Evolutionary conservation across 1,284 basidiomycete genomes (phyloP).

Genomic region (Cryptococcus sp.): DNA sequence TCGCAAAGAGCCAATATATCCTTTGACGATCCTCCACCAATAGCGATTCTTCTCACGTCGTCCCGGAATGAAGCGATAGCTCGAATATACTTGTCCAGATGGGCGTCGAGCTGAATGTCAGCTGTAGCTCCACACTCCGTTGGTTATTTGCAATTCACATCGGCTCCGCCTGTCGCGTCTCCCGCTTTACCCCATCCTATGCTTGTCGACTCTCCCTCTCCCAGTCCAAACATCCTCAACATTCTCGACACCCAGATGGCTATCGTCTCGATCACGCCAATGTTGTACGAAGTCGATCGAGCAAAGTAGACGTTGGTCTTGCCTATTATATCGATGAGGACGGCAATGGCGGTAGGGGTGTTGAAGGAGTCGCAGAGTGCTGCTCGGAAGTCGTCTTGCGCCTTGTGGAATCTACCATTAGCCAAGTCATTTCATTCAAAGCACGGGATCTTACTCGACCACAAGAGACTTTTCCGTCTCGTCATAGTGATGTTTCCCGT

Average conservation of each 20-base stretch:
- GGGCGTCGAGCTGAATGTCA: constrained; percentile 63
- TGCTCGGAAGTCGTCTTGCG: constrained; percentile 74
- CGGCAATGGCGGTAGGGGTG: constrained; percentile 74
- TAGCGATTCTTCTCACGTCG: constrained; percentile 75
- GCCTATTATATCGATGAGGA: constrained; percentile 78
- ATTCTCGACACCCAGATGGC: constrained; percentile 83
- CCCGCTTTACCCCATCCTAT: constrained; percentile 51
- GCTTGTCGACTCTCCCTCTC: constrained; percentile 57
- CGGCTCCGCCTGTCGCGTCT: constrained; percentile 46
- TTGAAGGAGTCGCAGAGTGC: constrained; percentile 98
- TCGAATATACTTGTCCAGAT: constrained; percentile 84
- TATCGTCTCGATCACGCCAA: constrained; percentile 64
- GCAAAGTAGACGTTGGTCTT: constrained; percentile 83
- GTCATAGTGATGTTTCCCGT: constrained; percentile 51
- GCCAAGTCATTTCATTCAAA: neutral
- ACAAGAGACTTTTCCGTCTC: constrained; percentile 62
- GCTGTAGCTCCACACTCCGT: neutral
- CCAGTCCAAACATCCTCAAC: constrained; percentile 92
- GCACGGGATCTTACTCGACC: constrained; percentile 58
- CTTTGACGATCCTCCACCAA: constrained; percentile 61
- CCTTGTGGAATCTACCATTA: constrained; percentile 59
- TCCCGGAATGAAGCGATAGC: constrained; percentile 87
- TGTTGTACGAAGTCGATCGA: constrained; percentile 51
- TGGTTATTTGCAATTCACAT: constrained; percentile 56
- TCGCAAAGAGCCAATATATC: constrained; percentile 77